Evolutionary conservation across 805 yeast genomes (phyloP).

Genomic region (Candida maesae): DNA sequence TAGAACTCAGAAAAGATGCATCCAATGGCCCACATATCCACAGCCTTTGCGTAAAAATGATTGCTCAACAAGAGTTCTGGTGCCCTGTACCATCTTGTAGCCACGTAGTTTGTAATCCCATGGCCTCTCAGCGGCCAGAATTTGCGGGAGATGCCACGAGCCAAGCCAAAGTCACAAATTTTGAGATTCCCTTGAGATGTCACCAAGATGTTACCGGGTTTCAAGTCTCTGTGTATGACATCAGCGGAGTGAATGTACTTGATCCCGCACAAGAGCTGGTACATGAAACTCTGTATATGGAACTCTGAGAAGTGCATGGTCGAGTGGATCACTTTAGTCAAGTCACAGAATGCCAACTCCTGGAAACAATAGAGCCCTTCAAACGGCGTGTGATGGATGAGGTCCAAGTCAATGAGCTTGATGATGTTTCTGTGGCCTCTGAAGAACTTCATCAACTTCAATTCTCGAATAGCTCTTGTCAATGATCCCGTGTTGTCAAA

Average conservation of each 20-base stretch:
- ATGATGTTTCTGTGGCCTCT: conserved; percentile 85
- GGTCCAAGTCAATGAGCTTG: conserved; percentile 67
- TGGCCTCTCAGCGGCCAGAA: conserved; percentile 33
- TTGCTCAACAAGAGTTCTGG: conserved; percentile 78
- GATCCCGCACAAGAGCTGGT: conserved; percentile 82
- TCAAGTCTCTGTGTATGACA: conserved; percentile 87
- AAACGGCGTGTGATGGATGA: conserved; percentile 60
- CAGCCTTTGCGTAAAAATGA: conserved; percentile 56
- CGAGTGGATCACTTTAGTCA: conserved; percentile 76
- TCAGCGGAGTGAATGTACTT: conserved; percentile 90
- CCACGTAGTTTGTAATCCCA: conserved; percentile 79
- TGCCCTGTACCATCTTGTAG: conserved; percentile 94
- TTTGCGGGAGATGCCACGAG: conserved; percentile 60
- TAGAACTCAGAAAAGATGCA: conserved; percentile 85
- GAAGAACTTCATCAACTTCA: conserved; percentile 75
- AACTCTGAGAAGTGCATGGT: conserved; percentile 76
- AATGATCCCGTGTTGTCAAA: conserved; percentile 63
- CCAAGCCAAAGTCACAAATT: conserved; percentile 92
- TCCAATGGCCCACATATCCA: conserved; percentile 94
- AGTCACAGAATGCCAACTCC: conserved; percentile 78
- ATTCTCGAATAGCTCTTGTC: conserved; percentile 79
- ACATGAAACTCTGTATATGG: conserved; percentile 70
- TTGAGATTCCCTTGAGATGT: conserved; percentile 71
- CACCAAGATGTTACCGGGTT: conserved; percentile 86
- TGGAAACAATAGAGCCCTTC: conserved; percentile 90